Evolutionary conservation across 2,329 filamentous ascomycete genomes (phyloP).

Genomic region (Pyrenophora teres): DNA sequence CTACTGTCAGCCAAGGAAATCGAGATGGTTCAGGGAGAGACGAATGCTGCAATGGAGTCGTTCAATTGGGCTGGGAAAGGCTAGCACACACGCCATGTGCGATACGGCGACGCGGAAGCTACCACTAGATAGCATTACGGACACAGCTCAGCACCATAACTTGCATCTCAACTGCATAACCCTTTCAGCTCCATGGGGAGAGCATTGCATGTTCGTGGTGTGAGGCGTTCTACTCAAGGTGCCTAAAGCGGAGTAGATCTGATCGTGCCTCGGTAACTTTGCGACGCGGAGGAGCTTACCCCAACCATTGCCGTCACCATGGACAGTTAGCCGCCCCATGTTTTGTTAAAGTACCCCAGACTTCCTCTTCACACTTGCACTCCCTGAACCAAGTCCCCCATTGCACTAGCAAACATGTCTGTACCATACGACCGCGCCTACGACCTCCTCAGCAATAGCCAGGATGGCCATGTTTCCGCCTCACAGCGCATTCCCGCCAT

Average conservation of each 20-base stretch:
- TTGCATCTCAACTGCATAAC: too few relatives aligned
- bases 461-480: slow-evolving; percentile 50
- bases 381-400: background rate
- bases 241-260: slow-evolving; percentile 12
- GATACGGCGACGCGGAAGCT: too few relatives aligned
- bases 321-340: slow-evolving; percentile 22
- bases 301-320: slow-evolving; percentile 25
- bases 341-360: slow-evolving; percentile 24
- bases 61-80: too few relatives aligned
- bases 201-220: slow-evolving; percentile 1
- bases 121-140: too few relatives aligned
- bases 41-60: too few relatives aligned
- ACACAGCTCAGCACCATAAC: too few relatives aligned
- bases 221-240: background rate
- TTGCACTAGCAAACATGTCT: slow-evolving; percentile 33
- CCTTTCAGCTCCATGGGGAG: background rate
- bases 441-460: slow-evolving; percentile 42
- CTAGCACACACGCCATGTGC: too few relatives aligned
- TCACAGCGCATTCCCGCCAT: slow-evolving; percentile 63
- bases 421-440: slow-evolving; percentile 29
- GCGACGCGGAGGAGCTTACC: slow-evolving; percentile 16
- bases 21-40: too few relatives aligned
- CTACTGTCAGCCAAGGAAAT: too few relatives aligned
- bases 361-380: slow-evolving; percentile 6
- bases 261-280: slow-evolving; percentile 32